Evolutionary conservation across 768 basidiomycete genomes (phyloP).

Genomic region (Lactarius psammicola): DNA sequence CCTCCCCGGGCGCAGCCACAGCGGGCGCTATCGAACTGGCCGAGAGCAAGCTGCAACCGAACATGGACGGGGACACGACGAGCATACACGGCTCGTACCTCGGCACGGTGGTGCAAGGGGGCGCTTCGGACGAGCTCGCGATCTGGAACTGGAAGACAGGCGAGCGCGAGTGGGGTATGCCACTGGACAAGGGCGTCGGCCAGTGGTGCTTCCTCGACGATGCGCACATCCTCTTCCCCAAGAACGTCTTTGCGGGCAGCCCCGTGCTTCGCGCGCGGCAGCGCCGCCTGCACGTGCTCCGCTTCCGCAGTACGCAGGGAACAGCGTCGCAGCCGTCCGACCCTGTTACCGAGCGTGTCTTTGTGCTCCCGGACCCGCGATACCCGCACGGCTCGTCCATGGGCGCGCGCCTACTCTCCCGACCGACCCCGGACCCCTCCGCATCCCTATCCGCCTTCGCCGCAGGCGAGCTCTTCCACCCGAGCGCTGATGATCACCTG

Average conservation of each 20-base stretch:
- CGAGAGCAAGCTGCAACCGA: background rate
- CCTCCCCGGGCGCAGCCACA: background rate
- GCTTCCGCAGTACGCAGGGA: background rate
- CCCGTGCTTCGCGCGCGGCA: background rate
- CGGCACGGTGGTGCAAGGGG: background rate
- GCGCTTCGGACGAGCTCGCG: background rate
- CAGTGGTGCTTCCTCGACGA: conserved; percentile 16
- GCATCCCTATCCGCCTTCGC: background rate
- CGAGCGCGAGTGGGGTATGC: conserved; percentile 1
- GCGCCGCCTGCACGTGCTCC: conserved; percentile 9
- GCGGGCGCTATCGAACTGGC: background rate
- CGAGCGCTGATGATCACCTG: background rate
- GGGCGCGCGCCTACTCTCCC: conserved; percentile 8
- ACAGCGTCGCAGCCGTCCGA: background rate
- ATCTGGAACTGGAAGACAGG: conserved; percentile 19
- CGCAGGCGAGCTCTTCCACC: background rate
- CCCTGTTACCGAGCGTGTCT: background rate
- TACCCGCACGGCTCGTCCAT: background rate
- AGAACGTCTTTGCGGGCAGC: background rate
- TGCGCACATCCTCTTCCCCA: conserved; percentile 10
- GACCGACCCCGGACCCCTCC: background rate
- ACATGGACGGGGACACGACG: conserved; percentile 9
- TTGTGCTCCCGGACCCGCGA: conserved; percentile 6
- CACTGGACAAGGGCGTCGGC: conserved; percentile 2
- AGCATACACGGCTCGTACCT: background rate